phyloP scores from a whole-genome alignment of 1,284 basidiomycete species.

The Leccinum huronense region DNA sequence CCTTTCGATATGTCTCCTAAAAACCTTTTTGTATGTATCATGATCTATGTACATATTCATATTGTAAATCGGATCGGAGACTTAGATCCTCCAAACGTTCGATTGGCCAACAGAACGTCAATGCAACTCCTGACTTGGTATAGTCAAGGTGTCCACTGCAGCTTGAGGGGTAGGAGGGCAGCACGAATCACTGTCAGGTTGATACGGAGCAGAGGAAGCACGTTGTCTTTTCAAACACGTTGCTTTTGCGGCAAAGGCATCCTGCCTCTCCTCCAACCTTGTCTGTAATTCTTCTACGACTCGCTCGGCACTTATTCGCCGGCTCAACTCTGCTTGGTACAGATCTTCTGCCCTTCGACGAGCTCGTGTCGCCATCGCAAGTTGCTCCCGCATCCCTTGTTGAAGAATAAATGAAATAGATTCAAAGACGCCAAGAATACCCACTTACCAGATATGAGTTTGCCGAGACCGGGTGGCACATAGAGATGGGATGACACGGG shows the following conservation, averaged over 20 bases:
- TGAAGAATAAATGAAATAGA: conserved; percentile 11
- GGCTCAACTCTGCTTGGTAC: conserved; percentile 27
- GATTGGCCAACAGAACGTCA: neutral
- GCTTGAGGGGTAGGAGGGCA: neutral
- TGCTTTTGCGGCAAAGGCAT: neutral
- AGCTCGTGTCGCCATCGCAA: conserved; percentile 32
- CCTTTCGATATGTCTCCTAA: conserved; percentile 23
- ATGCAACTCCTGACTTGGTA: neutral
- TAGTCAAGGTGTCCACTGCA: neutral
- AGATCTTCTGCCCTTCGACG: conserved; percentile 35
- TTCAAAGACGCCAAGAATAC: neutral
- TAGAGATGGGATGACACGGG: conserved; percentile 31
- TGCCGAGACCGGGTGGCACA: conserved; percentile 37
- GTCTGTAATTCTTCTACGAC: conserved; percentile 17
- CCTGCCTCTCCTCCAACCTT: conserved; percentile 10
- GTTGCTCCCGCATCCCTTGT: conserved; percentile 38
- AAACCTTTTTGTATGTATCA: conserved; percentile 24
- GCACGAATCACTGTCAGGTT: neutral
- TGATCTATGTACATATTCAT: conserved; percentile 7
- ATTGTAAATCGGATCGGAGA: conserved; percentile 5
- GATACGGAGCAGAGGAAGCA: neutral
- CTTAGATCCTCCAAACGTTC: neutral
- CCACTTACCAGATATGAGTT: conserved; percentile 37
- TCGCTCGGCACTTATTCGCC: conserved; percentile 27
- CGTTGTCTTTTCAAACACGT: neutral